These are phyloP conservation scores for Fusarium hostae DNA, from an alignment of 2,329 filamentous ascomycete genomes.

Conservation along the genomic window DNA sequence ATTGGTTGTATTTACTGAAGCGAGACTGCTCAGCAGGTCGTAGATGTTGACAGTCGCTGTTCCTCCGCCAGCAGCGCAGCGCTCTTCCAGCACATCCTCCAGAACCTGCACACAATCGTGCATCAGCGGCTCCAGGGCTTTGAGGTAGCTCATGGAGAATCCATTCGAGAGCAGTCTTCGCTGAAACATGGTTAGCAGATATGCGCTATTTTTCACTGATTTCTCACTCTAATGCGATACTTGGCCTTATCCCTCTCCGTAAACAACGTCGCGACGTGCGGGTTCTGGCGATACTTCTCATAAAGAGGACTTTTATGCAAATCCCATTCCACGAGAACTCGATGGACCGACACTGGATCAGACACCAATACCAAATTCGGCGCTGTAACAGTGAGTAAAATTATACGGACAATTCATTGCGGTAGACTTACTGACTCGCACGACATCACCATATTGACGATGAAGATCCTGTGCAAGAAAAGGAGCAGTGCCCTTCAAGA, in stretches of 20 bases:
- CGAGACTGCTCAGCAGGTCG: background rate
- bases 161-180: background rate
- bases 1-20: background rate
- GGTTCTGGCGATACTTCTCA: background rate
- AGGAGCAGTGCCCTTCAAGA: background rate
- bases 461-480: background rate
- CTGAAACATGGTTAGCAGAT: background rate
- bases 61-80: background rate
- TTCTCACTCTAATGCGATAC: background rate
- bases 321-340: background rate
- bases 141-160: background rate
- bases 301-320: background rate
- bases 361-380: background rate
- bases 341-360: background rate
- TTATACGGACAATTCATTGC: fast-evolving
- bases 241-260: background rate
- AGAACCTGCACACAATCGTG: background rate
- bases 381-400: background rate
- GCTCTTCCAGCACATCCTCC: background rate
- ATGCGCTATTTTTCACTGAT: fast-evolving
- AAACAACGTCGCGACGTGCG: background rate
- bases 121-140: background rate
- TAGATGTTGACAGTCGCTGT: background rate
- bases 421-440: background rate
- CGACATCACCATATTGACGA: background rate